Base-by-base conservation (phyloP, 2,329 filamentous ascomycete species). In the Botryotinia narcissicola region DNA sequence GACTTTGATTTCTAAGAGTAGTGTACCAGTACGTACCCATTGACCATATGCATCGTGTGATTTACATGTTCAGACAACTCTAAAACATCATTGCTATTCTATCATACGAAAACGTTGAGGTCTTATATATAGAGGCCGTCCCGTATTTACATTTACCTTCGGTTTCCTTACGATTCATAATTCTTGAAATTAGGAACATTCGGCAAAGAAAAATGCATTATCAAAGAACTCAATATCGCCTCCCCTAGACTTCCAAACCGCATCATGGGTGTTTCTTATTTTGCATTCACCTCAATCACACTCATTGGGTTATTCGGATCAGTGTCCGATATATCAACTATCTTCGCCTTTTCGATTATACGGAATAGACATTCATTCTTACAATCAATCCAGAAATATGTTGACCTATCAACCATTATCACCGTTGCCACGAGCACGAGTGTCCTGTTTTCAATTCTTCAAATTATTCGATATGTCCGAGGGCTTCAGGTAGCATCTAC, bases 401-500 rank as follows among this genome's bases (percentile, higher is more conserved):
- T 77, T 62, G 74, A 73, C 63, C 18, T 66, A 44, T 54, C 70
- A 32, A 67, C 74, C 64, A 46, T 79, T 67, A 64, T 73, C 14
- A 48, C 70, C 29, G 32, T 74, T 69, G 4, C 72, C 18, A 66
- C 69, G 32, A 37, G 40, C 51, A 40, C 32, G 8, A 18, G 62
- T 29, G 60, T 71, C 12, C 54, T 74, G 8, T 78, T 77, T 44
- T 22, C 64, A 20, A 12, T 75, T 9, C 40, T 78, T 4, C 78
- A 80, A 72, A 14, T 76, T 16, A 20, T 72, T 62, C 75, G 77
- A n/a, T 78, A 75, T 71, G 25, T 77, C 18, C 66, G 71, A 57
- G 74, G 72, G n/a, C 71, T 80, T 40, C 46, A 66, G 48, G 61
- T 64, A 44, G 46, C 18, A 25, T 46, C 62, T 35, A 72, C 62